Evolutionary conservation across 345 rosid species (phyloP).

Genomic region (Euphorbia tirucalli): DNA sequence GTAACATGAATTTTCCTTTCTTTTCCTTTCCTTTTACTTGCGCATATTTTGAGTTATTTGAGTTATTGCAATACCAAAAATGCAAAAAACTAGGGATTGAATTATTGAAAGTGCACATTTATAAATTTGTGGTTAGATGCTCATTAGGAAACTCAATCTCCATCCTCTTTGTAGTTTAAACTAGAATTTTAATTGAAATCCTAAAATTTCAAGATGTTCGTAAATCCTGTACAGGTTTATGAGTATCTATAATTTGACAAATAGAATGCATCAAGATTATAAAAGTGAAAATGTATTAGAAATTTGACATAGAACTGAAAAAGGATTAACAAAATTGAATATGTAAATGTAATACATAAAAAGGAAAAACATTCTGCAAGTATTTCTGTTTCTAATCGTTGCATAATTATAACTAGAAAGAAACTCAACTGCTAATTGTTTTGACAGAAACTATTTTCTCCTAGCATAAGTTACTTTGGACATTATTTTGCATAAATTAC

Average conservation of each 20-base stretch:
- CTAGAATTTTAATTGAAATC: neutral
- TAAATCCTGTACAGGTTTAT: too few species aligned
- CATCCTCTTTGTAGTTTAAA: neutral
- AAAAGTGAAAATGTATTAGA: neutral
- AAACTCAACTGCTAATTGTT: neutral
- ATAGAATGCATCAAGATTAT: neutral
- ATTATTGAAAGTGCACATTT: neutral
- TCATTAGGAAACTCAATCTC: neutral
- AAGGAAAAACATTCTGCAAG: neutral
- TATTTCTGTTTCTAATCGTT: neutral
- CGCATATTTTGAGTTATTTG: neutral
- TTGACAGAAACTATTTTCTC: slow-evolving; percentile 1
- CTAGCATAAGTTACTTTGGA: neutral
- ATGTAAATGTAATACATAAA: neutral
- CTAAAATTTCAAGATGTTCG: neutral
- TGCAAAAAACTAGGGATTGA: neutral
- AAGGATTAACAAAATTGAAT: neutral
- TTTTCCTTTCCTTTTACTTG: neutral
- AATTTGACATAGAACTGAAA: neutral
- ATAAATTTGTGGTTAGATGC: neutral
- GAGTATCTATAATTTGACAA: neutral
- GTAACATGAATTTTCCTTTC: slow-evolving; percentile 16
- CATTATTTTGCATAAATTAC: too few species aligned
- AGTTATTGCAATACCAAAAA: neutral
- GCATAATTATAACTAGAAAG: neutral